Evolutionary conservation across 805 yeast species (phyloP).

Genomic region (Lipomyces sp.): DNA sequence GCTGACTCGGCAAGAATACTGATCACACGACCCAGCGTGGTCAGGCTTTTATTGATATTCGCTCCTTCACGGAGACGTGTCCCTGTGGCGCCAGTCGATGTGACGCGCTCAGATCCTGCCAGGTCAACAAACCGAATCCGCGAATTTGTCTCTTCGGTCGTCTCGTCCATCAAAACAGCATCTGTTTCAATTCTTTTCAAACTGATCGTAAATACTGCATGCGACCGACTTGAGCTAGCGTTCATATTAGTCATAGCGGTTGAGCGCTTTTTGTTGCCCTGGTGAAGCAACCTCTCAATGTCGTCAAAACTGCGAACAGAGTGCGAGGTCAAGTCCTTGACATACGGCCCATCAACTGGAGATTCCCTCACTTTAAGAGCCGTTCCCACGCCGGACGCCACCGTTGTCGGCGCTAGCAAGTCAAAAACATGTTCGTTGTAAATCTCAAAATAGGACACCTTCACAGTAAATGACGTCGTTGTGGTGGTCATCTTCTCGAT

Average conservation of each 20-base stretch:
- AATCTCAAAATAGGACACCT: conserved; percentile 59
- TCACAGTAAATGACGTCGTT: conserved; percentile 37
- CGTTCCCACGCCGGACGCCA: conserved; percentile 1
- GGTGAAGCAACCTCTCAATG: conserved; percentile 42
- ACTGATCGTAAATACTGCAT: conserved; percentile 61
- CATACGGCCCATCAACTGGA: conserved; percentile 53
- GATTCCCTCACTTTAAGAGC: conserved; percentile 52
- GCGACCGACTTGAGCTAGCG: conserved; percentile 67
- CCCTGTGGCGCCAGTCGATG: conserved; percentile 57
- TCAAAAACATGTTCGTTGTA: conserved; percentile 70
- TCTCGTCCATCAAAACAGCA: conserved; percentile 3
- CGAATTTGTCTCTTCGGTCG: conserved; percentile 27
- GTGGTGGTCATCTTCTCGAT: conserved; percentile 39
- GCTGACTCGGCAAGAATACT: conserved; percentile 48
- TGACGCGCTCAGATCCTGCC: conserved; percentile 77
- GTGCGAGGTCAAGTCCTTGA: conserved; percentile 54
- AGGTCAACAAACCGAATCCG: conserved; percentile 66
- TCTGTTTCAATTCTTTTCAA: conserved; percentile 50
- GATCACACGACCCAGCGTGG: conserved; percentile 70
- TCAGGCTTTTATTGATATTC: conserved; percentile 74
- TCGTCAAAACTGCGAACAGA: conserved; percentile 44
- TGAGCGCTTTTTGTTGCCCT: conserved; percentile 54
- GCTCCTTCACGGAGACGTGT: conserved; percentile 61
- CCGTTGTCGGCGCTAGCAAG: conserved; percentile 40
- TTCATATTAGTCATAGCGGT: conserved; percentile 67